Evolutionary conservation across 2,329 filamentous ascomycete species (phyloP).

Genomic region (Chaetomium globosum): DNA sequence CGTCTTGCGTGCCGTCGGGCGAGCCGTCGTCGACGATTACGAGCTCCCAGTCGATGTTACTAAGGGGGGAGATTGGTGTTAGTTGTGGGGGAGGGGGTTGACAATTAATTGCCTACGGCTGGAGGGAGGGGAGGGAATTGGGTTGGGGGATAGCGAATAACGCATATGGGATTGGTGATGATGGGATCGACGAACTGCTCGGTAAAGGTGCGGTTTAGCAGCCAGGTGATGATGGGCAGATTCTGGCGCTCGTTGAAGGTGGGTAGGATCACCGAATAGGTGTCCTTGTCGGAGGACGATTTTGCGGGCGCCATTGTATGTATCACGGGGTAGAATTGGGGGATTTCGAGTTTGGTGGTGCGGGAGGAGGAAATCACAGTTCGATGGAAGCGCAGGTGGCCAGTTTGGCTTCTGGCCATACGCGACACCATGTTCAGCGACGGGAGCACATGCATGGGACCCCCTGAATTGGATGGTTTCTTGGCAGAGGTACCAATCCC

Average conservation of each 20-base stretch:
- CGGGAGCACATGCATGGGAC: conserved; percentile 11
- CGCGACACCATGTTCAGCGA: conserved; percentile 16
- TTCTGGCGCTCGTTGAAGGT: conserved; percentile 99
- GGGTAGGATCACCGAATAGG: conserved; percentile 95
- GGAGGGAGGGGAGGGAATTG: too few relatives aligned
- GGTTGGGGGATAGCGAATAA: too few relatives aligned
- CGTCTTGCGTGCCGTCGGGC: conserved; percentile 88
- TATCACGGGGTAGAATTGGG: conserved; percentile 18
- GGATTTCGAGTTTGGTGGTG: conserved; percentile 16
- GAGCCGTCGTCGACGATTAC: conserved; percentile 98
- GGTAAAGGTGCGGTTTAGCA: conserved; percentile 89
- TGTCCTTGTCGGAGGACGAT: conserved; percentile 55
- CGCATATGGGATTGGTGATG: neutral
- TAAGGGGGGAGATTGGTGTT: conserved; percentile 43
- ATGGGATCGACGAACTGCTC: conserved; percentile 68
- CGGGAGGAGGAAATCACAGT: conserved; percentile 6
- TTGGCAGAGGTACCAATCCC: neutral
- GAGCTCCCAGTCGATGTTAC: conserved; percentile 93
- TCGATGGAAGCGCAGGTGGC: conserved; percentile 12
- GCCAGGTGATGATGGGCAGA: conserved; percentile 91
- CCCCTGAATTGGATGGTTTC: conserved; percentile 15
- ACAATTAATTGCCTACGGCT: too few relatives aligned
- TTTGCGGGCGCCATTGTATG: conserved; percentile 53
- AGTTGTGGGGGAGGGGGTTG: neutral
- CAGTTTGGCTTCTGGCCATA: conserved; percentile 22